phyloP scores from a whole-genome alignment of 176 grass and related monocot species.

The Microstegium vimineum region DNA sequence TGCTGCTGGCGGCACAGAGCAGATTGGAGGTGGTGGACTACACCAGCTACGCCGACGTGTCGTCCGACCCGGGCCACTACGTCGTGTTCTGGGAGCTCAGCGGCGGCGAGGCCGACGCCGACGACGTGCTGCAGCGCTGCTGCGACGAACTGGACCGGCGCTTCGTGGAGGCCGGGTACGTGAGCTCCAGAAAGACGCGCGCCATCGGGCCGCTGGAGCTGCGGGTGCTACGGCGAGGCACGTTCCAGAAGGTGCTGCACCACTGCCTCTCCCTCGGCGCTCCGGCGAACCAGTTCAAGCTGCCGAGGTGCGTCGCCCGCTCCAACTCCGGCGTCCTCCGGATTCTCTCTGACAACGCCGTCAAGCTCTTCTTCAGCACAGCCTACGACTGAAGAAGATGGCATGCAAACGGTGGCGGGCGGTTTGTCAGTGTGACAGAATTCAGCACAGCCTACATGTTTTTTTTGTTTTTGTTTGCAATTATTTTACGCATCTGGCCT shows the following conservation, averaged over 20 bases:
- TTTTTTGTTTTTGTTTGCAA: too few relatives aligned
- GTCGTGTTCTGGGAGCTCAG: constrained; percentile 73
- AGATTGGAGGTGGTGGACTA: constrained; percentile 86
- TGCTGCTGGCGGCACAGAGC: background rate
- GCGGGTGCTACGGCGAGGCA: constrained; percentile 41
- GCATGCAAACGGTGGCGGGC: background rate
- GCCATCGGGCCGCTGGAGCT: constrained; percentile 67
- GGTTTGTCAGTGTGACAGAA: too few relatives aligned
- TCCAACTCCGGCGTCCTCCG: constrained; percentile 57
- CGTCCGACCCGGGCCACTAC: constrained; percentile 60
- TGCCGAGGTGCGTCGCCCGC: constrained; percentile 45
- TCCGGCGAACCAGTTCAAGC: constrained; percentile 79
- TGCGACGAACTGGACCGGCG: constrained; percentile 65
- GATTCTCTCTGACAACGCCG: constrained; percentile 25
- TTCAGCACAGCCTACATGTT: too few relatives aligned
- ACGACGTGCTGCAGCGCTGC: constrained; percentile 54
- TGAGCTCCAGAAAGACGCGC: constrained; percentile 38
- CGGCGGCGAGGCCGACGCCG: constrained; percentile 18
- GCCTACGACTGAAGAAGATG: constrained; percentile 17
- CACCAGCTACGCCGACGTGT: constrained; percentile 65
- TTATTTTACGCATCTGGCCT: too few relatives aligned
- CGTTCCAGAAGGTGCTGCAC: constrained; percentile 56
- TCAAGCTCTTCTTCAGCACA: constrained; percentile 29
- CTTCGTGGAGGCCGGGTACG: constrained; percentile 63
- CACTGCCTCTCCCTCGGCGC: constrained; percentile 52